These are phyloP conservation scores for Colletotrichum lupini DNA, from an alignment of 2,329 filamentous ascomycete genomes.

Conservation along the genomic window DNA sequence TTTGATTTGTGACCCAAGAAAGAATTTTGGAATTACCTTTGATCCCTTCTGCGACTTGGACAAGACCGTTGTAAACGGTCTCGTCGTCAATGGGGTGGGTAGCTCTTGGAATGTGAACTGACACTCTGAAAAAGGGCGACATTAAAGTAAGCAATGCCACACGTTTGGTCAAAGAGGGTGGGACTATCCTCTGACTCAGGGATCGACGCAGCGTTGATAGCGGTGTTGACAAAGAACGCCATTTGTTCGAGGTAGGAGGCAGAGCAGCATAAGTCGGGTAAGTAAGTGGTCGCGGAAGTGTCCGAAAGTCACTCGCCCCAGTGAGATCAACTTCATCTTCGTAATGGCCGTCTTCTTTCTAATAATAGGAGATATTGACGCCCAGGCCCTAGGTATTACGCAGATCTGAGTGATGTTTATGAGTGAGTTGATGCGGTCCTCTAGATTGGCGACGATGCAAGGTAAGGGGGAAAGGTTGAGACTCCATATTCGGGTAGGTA, in stretches of 20 bases:
- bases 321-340: conserved; percentile 43
- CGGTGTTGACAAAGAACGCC: conserved; percentile 55
- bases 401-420: not conserved
- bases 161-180: conserved; percentile 60
- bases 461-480: not conserved
- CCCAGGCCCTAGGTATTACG: not conserved
- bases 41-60: conserved; percentile 44
- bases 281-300: conserved; percentile 52
- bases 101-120: conserved; percentile 53
- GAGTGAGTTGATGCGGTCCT: not conserved
- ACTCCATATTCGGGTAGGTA: conserved; percentile 44
- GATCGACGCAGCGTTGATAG: conserved; percentile 56
- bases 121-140: conserved; percentile 50
- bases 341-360: conserved; percentile 1
- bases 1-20: rapidly evolving
- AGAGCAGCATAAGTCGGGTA: too few species aligned
- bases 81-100: conserved; percentile 50
- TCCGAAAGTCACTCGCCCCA: conserved; percentile 53
- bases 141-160: conserved; percentile 59
- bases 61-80: conserved; percentile 54
- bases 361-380: not conserved
- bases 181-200: conserved; percentile 58
- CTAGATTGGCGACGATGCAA: not conserved
- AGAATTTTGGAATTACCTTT: not conserved
- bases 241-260: conserved; percentile 47